Percentiles rank a stretch among this genome's conserved stretches.
phyloP scores from a whole-genome alignment of 495 filamentous ascomycete species.

The Darksidea phi region DNA sequence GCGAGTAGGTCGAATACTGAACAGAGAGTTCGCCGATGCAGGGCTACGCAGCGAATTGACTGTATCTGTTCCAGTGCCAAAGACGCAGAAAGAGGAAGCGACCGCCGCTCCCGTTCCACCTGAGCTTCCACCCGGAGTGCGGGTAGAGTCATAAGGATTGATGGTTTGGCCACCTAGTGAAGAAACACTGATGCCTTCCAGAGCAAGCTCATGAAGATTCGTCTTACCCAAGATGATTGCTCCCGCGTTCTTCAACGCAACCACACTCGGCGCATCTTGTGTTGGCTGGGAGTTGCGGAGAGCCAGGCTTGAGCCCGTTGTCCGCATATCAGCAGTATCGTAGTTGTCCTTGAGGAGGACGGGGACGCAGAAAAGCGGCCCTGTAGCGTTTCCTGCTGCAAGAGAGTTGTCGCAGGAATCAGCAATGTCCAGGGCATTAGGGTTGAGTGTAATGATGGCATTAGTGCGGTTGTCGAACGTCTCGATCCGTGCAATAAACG shows the following conservation, averaged over 20 bases:
- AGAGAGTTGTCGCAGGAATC: conserved; percentile 49
- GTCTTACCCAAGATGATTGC: conserved; percentile 66
- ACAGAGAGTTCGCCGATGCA: conserved; percentile 60
- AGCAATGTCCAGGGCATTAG: conserved; percentile 51
- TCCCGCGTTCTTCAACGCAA: conserved; percentile 53
- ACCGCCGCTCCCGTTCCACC: conserved; percentile 62
- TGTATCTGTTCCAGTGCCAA: conserved; percentile 63
- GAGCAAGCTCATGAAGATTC: conserved; percentile 64
- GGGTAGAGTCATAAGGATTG: conserved; percentile 61
- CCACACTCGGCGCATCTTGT: conserved; percentile 52
- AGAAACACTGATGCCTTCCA: conserved; percentile 62
- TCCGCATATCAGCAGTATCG: conserved; percentile 53
- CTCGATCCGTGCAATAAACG: conserved; percentile 57
- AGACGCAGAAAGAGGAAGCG: conserved; percentile 56
- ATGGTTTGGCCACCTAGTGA: conserved; percentile 60
- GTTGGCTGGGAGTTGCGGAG: conserved; percentile 49
- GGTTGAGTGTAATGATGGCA: conserved; percentile 56
- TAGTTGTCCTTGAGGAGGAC: conserved; percentile 65
- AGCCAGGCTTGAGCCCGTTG: conserved; percentile 54
- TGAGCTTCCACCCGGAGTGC: conserved; percentile 64
- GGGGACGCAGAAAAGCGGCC: conserved; percentile 57
- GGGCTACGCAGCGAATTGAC: conserved; percentile 63
- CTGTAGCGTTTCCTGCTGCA: conserved; percentile 47
- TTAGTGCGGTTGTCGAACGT: conserved; percentile 57
- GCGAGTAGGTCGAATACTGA: conserved; percentile 60